These are phyloP conservation scores for Ophiosphaerella herpotricha DNA, from an alignment of 2,329 filamentous ascomycete genomes.

Conservation along the genomic window DNA sequence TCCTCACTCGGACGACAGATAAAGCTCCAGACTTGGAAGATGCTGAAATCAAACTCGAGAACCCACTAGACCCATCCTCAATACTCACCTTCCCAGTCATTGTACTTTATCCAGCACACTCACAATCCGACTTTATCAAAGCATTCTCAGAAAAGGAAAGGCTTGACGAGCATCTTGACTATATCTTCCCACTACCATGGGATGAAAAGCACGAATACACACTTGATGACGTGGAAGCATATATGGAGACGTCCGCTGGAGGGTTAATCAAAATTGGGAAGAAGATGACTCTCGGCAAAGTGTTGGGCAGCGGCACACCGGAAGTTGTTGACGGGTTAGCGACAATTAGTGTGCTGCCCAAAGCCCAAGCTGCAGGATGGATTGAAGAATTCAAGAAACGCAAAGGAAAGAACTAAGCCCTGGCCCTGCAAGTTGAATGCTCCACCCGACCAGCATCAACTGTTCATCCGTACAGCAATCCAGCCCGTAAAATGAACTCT, in stretches of 20 bases:
- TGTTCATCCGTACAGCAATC: background rate
- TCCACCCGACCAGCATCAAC: no score
- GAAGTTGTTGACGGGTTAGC: conserved; percentile 88
- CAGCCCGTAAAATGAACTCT: background rate
- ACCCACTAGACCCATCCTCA: conserved; percentile 74
- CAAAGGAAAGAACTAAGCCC: conserved; percentile 42
- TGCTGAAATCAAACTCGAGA: conserved; percentile 70
- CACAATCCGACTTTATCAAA: conserved; percentile 90
- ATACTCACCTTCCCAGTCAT: conserved; percentile 77
- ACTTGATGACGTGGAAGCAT: conserved; percentile 74
- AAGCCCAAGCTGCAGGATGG: conserved; percentile 71
- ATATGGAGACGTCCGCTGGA: conserved; percentile 79
- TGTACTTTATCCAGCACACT: conserved; percentile 80
- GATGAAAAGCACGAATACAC: conserved; percentile 72
- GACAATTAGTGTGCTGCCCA: conserved; percentile 80
- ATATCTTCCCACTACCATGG: conserved; percentile 90
- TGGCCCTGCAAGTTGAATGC: no score
- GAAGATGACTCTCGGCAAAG: conserved; percentile 76
- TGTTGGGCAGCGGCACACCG: conserved; percentile 75
- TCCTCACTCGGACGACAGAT: conserved; percentile 68
- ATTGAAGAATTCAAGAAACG: conserved; percentile 82
- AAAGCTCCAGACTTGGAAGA: conserved; percentile 88
- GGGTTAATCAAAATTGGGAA: conserved; percentile 89
- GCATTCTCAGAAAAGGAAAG: conserved; percentile 77
- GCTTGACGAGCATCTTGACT: conserved; percentile 76